A percentile compares a stretch with the other conserved stretches of the same genome.
Evolutionary conservation across 2,329 filamentous ascomycete species (phyloP).

Genomic region (Colletotrichum graminicola): DNA sequence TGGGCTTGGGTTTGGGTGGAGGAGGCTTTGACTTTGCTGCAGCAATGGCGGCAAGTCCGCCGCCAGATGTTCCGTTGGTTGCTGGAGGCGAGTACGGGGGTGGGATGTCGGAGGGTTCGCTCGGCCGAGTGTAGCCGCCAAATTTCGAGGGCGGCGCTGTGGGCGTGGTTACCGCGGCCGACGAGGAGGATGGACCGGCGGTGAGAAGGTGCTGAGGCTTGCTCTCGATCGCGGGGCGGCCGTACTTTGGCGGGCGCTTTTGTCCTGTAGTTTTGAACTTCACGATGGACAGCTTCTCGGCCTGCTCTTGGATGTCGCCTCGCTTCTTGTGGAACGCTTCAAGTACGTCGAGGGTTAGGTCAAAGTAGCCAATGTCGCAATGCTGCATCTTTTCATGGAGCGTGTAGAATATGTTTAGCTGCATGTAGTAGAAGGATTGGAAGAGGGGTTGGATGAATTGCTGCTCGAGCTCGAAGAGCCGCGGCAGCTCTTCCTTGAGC

Average conservation of each 20-base stretch:
- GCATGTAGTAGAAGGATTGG: slow-evolving; percentile 99
- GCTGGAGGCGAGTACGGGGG: slow-evolving; percentile 75
- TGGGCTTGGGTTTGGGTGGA: slow-evolving; percentile 84
- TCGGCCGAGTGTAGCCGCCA: slow-evolving; percentile 52
- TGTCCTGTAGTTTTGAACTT: slow-evolving; percentile 92
- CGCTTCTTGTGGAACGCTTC: slow-evolving; percentile 92
- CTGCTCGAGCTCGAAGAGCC: slow-evolving; percentile 88
- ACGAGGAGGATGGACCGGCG: slow-evolving; percentile 57
- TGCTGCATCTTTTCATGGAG: slow-evolving; percentile 98
- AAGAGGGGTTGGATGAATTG: slow-evolving; percentile 98
- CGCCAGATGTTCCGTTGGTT: slow-evolving; percentile 50
- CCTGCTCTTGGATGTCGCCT: slow-evolving; percentile 85
- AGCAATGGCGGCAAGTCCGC: slow-evolving; percentile 60
- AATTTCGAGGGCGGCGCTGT: slow-evolving; percentile 47
- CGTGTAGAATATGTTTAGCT: slow-evolving; percentile 99
- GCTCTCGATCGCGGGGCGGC: slow-evolving; percentile 65
- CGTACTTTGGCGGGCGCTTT: slow-evolving; percentile 70
- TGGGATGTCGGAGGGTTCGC: slow-evolving; percentile 66
- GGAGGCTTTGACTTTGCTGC: slow-evolving; percentile 76
- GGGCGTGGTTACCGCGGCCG: slow-evolving; percentile 36
- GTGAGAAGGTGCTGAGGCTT: slow-evolving; percentile 66
- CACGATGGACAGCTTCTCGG: slow-evolving; percentile 87
- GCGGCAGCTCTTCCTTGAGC: slow-evolving; percentile 94
- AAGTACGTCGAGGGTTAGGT: slow-evolving; percentile 90
- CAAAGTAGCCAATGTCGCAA: slow-evolving; percentile 98